A percentile compares a stretch with the other conserved stretches of the same genome.
Evolutionary conservation across 73 alveolate species (phyloP).

Genomic region (Tetrahymena thermophila): DNA sequence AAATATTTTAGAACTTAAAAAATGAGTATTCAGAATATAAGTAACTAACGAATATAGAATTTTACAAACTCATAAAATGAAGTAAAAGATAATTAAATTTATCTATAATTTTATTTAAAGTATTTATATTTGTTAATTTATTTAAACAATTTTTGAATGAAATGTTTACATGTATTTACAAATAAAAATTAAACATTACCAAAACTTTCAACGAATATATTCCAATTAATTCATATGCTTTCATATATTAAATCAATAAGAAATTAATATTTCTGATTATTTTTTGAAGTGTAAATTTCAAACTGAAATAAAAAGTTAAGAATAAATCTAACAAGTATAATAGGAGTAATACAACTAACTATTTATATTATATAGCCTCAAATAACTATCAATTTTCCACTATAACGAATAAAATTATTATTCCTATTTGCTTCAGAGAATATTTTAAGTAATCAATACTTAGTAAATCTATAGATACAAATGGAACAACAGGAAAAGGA

Average conservation of each 20-base stretch:
- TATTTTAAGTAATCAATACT: too few relatives aligned
- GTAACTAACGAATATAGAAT: too few relatives aligned
- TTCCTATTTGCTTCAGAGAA: neutral
- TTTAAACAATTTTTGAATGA: too few relatives aligned
- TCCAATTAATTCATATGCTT: neutral
- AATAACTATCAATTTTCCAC: neutral
- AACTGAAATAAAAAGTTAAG: neutral
- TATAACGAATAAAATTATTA: neutral
- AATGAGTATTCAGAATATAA: too few relatives aligned
- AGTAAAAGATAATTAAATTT: neutral
- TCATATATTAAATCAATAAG: neutral
- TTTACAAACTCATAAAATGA: too few relatives aligned
- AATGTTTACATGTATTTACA: neutral
- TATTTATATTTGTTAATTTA: too few relatives aligned
- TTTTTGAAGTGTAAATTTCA: neutral
- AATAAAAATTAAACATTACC: neutral
- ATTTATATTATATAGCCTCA: neutral
- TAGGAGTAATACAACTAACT: neutral
- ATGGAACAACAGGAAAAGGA: neutral
- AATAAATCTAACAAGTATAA: neutral
- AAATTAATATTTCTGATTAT: neutral
- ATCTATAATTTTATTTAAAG: neutral
- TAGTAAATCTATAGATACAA: neutral
- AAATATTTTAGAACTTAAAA: too few relatives aligned
- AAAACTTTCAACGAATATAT: neutral